phyloP scores from a whole-genome alignment of 306 rosid genomes.

The Malus fusca region DNA sequence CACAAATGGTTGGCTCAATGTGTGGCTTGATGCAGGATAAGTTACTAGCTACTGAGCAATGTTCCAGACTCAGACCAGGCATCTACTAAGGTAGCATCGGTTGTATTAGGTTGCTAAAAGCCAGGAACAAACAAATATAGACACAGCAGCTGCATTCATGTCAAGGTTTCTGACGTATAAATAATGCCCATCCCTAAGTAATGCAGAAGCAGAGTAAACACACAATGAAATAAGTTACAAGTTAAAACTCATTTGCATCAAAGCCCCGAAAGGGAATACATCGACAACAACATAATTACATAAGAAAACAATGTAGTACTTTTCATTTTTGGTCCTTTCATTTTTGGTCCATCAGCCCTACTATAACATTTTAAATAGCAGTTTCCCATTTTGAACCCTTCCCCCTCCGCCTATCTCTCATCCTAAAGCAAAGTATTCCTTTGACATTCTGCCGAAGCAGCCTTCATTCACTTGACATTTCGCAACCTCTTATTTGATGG shows the following conservation, averaged over 20 bases:
- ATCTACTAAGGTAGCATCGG: not conserved
- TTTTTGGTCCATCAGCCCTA: not conserved
- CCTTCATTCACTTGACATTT: not conserved
- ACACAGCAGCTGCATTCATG: not conserved
- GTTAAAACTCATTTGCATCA: not conserved
- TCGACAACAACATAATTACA: not conserved
- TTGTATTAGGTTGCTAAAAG: not conserved
- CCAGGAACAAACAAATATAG: not conserved
- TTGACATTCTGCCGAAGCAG: not conserved
- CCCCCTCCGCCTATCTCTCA: not conserved
- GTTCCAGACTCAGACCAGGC: not conserved
- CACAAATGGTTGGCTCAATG: not conserved
- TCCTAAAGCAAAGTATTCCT: not conserved
- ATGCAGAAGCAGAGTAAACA: no score
- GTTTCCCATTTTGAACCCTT: not conserved
- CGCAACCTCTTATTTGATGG: not conserved
- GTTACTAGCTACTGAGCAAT: not conserved
- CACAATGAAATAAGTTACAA: not conserved
- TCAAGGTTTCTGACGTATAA: not conserved
- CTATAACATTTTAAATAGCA: not conserved
- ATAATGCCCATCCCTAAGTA: not conserved
- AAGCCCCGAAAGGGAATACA: not conserved
- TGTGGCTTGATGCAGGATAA: not conserved
- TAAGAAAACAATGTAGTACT: not conserved
- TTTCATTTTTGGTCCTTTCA: not conserved